phyloP scores from a whole-genome alignment of 1,139 yeast genomes.

The Barnettozyma hawaiiensis region DNA sequence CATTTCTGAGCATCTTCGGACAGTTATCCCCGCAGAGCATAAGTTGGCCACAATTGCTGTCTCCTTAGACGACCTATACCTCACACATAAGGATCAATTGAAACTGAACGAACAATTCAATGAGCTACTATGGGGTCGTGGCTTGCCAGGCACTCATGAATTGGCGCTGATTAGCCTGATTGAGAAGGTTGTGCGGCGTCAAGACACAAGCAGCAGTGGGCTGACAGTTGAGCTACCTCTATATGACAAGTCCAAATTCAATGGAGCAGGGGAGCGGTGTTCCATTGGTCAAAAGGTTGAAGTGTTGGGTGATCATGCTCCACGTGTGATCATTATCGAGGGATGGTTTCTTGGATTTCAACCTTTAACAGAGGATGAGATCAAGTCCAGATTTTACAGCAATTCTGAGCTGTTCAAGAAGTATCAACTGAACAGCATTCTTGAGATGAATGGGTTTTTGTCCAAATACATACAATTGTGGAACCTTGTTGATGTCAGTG shows the following conservation, averaged over 20 bases:
- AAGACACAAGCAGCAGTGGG: background rate
- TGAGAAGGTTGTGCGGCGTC: conserved; percentile 18
- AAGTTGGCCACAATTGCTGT: conserved; percentile 45
- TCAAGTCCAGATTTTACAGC: conserved; percentile 15
- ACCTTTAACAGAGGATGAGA: conserved; percentile 34
- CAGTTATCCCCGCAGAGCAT: conserved; percentile 36
- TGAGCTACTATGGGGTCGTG: conserved; percentile 65
- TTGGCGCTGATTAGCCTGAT: conserved; percentile 27
- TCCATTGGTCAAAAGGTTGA: conserved; percentile 33
- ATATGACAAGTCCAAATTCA: conserved; percentile 71
- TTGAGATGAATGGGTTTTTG: conserved; percentile 46
- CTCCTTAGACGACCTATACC: conserved; percentile 84
- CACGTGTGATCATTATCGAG: conserved; percentile 71
- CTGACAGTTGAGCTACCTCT: conserved; percentile 46
- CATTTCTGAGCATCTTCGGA: conserved; percentile 43
- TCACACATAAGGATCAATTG: conserved; percentile 56
- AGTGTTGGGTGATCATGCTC: conserved; percentile 30
- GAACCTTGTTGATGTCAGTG: conserved; percentile 51
- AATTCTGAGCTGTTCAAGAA: conserved; percentile 11
- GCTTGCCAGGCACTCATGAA: conserved; percentile 95
- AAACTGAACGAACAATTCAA: conserved; percentile 43
- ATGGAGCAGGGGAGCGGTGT: conserved; percentile 75
- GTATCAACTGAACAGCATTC: conserved; percentile 30
- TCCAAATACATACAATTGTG: conserved; percentile 50
- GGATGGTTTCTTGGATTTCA: conserved; percentile 92